These are phyloP conservation scores for Umbelopsis sp. DNA, from an alignment of 192 early-diverging fungal genomes.

Conservation along the genomic window DNA sequence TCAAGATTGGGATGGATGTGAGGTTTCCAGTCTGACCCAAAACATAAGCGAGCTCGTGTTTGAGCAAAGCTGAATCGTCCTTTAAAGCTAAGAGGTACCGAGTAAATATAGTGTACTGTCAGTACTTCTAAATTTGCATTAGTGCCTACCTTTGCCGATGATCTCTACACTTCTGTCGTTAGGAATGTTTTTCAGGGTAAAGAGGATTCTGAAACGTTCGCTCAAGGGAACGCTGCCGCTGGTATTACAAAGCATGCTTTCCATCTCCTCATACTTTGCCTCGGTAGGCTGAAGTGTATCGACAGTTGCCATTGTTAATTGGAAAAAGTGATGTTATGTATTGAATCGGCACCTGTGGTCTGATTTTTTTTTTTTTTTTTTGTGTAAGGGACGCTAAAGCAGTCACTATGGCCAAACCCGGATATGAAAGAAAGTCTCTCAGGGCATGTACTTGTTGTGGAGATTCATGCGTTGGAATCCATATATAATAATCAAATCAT, in stretches of 20 bases:
- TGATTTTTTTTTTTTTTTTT: neutral
- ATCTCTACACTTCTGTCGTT: constrained; percentile 77
- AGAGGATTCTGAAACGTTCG: constrained; percentile 91
- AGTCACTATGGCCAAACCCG: neutral
- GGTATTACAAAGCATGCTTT: constrained; percentile 62
- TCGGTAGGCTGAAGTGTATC: neutral
- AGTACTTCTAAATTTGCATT: neutral
- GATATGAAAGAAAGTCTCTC: neutral
- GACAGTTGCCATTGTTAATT: neutral
- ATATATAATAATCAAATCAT: neutral
- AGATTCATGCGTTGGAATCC: too few relatives aligned
- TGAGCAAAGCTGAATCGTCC: constrained; percentile 86
- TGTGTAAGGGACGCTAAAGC: neutral
- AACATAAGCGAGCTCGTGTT: constrained; percentile 96
- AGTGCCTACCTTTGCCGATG: constrained; percentile 67
- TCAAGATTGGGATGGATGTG: constrained; percentile 71
- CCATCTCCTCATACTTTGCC: constrained; percentile 60
- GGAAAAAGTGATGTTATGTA: neutral
- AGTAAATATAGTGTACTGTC: neutral
- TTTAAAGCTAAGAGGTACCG: constrained; percentile 53
- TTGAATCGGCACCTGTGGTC: too few relatives aligned
- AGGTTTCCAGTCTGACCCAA: constrained; percentile 93
- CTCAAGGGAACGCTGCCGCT: constrained; percentile 69
- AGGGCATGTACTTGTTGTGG: neutral
- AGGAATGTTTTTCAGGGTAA: constrained; percentile 85